Conservation (phyloP, 2,329 filamentous ascomycete species). For the Ascochyta viciae-villosae region DNA sequence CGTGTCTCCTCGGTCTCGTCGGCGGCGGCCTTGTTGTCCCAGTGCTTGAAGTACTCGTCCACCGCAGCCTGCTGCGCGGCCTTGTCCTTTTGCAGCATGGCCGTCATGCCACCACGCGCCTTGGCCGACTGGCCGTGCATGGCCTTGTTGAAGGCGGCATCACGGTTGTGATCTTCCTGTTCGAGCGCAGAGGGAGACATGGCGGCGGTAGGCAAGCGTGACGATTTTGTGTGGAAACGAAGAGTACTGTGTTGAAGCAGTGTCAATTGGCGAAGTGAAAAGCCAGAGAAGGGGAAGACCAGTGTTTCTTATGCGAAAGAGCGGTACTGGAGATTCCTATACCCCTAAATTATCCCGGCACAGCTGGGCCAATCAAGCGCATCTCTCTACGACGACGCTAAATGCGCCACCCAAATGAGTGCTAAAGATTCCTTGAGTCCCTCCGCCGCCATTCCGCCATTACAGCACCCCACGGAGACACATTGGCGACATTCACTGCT, state of each 20-base stretch:
- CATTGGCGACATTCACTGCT: conserved; percentile 4
- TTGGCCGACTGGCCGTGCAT: conserved; percentile 79
- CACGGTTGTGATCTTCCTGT: conserved; percentile 80
- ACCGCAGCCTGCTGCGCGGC: conserved; percentile 80
- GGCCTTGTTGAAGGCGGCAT: conserved; percentile 89
- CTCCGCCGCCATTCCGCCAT: conserved; percentile 14
- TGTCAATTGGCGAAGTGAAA: conserved; percentile 26
- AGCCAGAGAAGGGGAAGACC: conserved; percentile 23
- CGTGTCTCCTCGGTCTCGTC: conserved; percentile 84
- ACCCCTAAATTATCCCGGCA: conserved; percentile 19
- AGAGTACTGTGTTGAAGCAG: conserved; percentile 19
- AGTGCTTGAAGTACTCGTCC: conserved; percentile 96
- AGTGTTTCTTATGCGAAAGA: conserved; percentile 30
- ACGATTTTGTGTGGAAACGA: conserved; percentile 8
- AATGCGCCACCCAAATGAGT: conserved; percentile 10
- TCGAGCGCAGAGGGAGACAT: conserved; percentile 71
- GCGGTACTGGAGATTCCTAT: conserved; percentile 38
- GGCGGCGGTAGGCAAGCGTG: conserved; percentile 29
- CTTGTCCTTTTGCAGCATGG: conserved; percentile 85
- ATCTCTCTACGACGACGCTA: conserved; percentile 14
- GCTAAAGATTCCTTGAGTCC: conserved; percentile 2
- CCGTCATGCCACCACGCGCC: conserved; percentile 74
- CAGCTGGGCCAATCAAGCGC: conserved; percentile 3
- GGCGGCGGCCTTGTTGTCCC: conserved; percentile 81
- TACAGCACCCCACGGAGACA: conserved; percentile 10